Evolutionary conservation across 164 flowering plant genomes (phyloP).

Genomic region (Warburgia ugandensis): DNA sequence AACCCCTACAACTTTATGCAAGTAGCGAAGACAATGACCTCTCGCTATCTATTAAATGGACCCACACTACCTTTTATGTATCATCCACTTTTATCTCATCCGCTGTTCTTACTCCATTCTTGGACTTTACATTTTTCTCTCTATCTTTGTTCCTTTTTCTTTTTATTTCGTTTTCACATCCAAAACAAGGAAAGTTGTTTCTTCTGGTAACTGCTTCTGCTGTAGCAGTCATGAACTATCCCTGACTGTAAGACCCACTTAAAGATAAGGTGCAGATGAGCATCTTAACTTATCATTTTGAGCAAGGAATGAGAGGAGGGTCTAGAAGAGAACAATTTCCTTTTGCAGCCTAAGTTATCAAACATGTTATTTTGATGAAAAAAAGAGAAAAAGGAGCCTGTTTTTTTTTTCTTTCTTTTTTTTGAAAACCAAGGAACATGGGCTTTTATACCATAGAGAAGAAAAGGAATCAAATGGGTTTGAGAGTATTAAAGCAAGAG

Average conservation of each 20-base stretch:
- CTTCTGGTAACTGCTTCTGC: slow-evolving; percentile 5
- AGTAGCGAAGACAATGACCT: neutral
- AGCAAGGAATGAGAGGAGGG: too few relatives aligned
- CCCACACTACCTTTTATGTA: neutral
- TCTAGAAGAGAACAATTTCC: too few relatives aligned
- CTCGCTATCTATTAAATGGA: neutral
- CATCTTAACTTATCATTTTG: neutral
- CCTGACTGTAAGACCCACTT: slow-evolving; percentile 15
- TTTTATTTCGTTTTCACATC: slow-evolving; percentile 1
- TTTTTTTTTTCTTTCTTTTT: neutral
- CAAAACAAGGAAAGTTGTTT: neutral
- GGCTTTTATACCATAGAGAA: slow-evolving; percentile 4
- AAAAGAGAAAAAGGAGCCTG: neutral
- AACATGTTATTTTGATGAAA: slow-evolving; percentile 2
- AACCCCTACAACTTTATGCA: neutral
- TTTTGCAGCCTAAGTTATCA: too few relatives aligned
- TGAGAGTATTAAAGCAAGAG: slow-evolving; percentile 15
- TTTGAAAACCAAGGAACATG: slow-evolving; percentile 22
- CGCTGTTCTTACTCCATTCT: slow-evolving; percentile 4
- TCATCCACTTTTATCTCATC: slow-evolving; percentile 1
- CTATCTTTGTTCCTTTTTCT: neutral
- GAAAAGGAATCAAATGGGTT: neutral
- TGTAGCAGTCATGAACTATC: slow-evolving; percentile 5
- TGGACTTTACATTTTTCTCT: neutral
- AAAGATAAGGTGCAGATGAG: slow-evolving; percentile 16